Evolutionary conservation across 768 basidiomycete species (phyloP).

Genomic region (Paxillus rubicundulus): DNA sequence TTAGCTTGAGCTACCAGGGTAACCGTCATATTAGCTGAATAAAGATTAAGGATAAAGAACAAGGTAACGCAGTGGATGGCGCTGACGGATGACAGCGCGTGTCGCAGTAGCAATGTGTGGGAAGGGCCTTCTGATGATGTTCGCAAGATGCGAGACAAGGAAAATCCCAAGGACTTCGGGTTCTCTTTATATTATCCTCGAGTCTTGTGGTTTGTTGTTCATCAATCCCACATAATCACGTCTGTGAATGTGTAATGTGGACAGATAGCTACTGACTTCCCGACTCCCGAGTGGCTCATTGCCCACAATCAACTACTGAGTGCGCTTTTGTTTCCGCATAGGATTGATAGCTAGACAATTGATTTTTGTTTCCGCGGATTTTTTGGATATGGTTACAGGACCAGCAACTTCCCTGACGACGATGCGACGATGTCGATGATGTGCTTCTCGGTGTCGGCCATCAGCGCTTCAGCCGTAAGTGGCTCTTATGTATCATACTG

Average conservation of each 20-base stretch:
- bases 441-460: neutral
- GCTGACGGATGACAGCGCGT: neutral
- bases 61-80: neutral
- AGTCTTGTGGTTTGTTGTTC: conserved; percentile 13
- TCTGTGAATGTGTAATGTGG: conserved; percentile 4
- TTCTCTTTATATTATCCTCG: conserved; percentile 16
- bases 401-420: neutral
- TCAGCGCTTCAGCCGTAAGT: too few relatives aligned
- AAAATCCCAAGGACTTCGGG: neutral
- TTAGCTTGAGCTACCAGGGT: conserved; percentile 25
- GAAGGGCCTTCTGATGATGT: neutral
- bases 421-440: neutral
- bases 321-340: conserved; percentile 15
- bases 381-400: neutral
- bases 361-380: neutral
- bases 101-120: conserved; percentile 1
- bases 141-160: conserved; percentile 2
- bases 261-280: conserved; percentile 5
- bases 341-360: neutral
- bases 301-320: neutral
- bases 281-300: conserved; percentile 24
- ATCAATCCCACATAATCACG: neutral
- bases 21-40: conserved; percentile 18
- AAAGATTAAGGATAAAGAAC: conserved; percentile 1
- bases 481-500: neutral